Conservation (phyloP, 2,329 filamentous ascomycete species). For the Aureobasidium sp. region DNA sequence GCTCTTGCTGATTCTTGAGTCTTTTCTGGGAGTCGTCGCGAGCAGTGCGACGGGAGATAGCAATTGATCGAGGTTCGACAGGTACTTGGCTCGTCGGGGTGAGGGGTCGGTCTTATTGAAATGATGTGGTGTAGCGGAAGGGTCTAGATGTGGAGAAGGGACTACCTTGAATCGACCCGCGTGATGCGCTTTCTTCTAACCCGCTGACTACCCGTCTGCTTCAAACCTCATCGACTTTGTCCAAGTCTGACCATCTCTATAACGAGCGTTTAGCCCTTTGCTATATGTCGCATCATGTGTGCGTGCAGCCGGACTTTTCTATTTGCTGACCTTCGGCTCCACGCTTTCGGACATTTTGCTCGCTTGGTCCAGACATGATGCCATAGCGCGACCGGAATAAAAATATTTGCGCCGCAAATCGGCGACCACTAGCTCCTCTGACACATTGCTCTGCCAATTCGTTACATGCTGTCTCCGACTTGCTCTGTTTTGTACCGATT, state of each 20-base stretch:
- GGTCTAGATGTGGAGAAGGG: conserved; percentile 11
- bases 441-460: not conserved
- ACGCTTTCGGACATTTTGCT: conserved; percentile 5
- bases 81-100: not conserved
- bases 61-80: not conserved
- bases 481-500: not conserved
- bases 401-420: not conserved
- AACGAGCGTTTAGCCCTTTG: not conserved
- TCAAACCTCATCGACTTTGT: not conserved
- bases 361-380: not conserved
- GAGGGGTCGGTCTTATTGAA: conserved; percentile 1
- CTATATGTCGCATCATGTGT: not conserved
- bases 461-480: not conserved
- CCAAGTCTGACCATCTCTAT: not conserved
- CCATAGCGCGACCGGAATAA: not conserved
- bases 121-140: conserved; percentile 4
- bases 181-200: not conserved
- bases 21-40: not conserved
- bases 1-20: conserved; percentile 1
- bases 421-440: not conserved
- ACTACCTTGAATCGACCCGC: not conserved
- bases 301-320: not conserved
- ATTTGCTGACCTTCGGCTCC: conserved; percentile 8
- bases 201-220: not conserved
- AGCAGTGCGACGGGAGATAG: not conserved